Evolutionary conservation across 139 green algal genomes (phyloP).

Genomic region (Chlamydomonas applanata): DNA sequence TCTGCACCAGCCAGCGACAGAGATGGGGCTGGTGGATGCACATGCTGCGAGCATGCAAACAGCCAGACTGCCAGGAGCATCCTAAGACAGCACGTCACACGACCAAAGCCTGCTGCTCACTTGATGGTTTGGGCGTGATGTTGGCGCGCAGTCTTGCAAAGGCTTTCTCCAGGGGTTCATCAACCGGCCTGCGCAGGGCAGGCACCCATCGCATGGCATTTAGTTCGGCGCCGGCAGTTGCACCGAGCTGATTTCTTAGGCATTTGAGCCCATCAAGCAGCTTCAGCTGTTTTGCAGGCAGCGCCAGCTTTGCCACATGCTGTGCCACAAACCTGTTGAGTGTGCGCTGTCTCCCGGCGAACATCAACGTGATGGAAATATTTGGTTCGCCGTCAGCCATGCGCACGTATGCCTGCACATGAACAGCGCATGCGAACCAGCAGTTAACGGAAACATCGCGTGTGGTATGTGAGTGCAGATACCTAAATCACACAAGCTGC

Average conservation of each 20-base stretch:
- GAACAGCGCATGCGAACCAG: too few species aligned
- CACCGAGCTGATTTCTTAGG: background rate
- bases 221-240: too few species aligned
- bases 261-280: background rate
- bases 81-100: too few species aligned
- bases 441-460: too few species aligned
- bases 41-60: too few species aligned
- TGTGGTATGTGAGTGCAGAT: too few species aligned
- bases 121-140: constrained; percentile 29
- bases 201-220: too few species aligned
- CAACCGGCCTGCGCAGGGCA: constrained; percentile 45
- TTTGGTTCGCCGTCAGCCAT: constrained; percentile 20
- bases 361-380: constrained; percentile 46
- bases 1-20: background rate
- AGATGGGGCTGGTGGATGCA: too few species aligned
- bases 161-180: constrained; percentile 68
- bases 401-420: constrained; percentile 44
- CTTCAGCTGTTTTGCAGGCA: too few species aligned
- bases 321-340: constrained; percentile 54
- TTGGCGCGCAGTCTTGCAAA: constrained; percentile 58
- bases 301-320: background rate
- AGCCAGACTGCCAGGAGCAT: too few species aligned
- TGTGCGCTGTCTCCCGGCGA: constrained; percentile 54
- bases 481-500: too few species aligned
- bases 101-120: constrained; percentile 27